These are phyloP conservation scores for Drechslerella stenobrocha DNA, from an alignment of 2,329 filamentous ascomycete species.

Conservation along the genomic window DNA sequence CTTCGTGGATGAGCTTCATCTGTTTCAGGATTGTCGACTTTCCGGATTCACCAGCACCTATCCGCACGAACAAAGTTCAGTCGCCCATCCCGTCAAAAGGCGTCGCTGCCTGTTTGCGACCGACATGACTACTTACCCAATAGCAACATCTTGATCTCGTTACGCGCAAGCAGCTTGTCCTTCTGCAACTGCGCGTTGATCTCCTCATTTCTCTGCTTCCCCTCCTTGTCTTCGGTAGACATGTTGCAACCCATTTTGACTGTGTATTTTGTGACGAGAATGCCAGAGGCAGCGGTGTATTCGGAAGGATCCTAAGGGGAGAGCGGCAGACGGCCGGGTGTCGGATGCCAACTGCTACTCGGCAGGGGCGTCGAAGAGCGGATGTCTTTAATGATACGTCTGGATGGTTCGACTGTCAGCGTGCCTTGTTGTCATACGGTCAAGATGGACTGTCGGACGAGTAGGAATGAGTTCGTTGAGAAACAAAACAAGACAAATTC, in stretches of 20 bases:
- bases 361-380: not conserved
- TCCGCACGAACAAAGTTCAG: not conserved
- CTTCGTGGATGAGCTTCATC: slow-evolving; percentile 99
- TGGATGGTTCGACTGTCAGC: slow-evolving; percentile 19
- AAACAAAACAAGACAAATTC: not conserved
- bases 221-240: slow-evolving; percentile 99
- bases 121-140: slow-evolving; percentile 69
- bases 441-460: slow-evolving; percentile 15
- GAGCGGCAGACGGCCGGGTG: not conserved
- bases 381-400: slow-evolving; percentile 15
- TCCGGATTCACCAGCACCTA: slow-evolving; percentile 95
- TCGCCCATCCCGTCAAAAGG: slow-evolving; percentile 9
- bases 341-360: not conserved
- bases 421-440: slow-evolving; percentile 14
- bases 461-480: slow-evolving; percentile 19
- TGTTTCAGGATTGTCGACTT: slow-evolving; percentile 94
- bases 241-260: slow-evolving; percentile 98
- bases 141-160: slow-evolving; percentile 99
- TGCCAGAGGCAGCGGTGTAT: slow-evolving; percentile 14
- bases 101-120: not conserved
- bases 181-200: slow-evolving; percentile 99
- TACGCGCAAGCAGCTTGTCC: slow-evolving; percentile 97
- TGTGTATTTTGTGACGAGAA: slow-evolving; percentile 51
- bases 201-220: slow-evolving; percentile 99
- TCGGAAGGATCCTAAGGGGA: not conserved